Base-by-base conservation (phyloP, 139 green algal genomes). In the Picochlorum sp. region DNA sequence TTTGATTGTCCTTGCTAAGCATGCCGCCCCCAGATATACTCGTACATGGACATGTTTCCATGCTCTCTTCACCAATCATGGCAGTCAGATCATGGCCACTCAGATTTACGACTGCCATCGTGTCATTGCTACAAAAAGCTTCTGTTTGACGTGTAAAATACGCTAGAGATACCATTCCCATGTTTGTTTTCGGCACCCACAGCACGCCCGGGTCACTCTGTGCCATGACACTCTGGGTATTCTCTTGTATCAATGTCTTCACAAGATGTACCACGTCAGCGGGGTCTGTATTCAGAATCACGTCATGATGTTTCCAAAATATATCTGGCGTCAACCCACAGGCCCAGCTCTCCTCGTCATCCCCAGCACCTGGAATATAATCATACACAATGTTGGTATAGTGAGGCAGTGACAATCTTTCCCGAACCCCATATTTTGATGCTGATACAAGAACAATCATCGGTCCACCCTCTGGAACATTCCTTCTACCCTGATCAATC, bases 301-400 rank as follows among this genome's bases (percentile, higher is more conserved):
- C 49, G 21, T 68, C 28, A n/a, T 58, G 16, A 49, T 91, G 68
- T 26, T 46, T 50, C 84, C 84, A 95, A 49, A 96, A 83, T 23
- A 92, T 59, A 1, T 44, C 56, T 0, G 90, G 85, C 0, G 77
- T 92, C 6, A 97, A 81, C 2, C 91, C 91, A 4, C 15, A 15
- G 0, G 89, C 84, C 92, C 92, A 98, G 47, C 70, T 89, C 75
- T 98, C 93, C 78, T 98, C 91, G 58, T 98, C 93, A 68, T 98
- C 93, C 1, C 82, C 93, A 0, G 91, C 93, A 1, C 93, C 92
- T 2, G 86, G 80, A 41, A 94, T 74, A 75, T 96, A 95, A 15
- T 75, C 62, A 61, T 72, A 87, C 21, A 23, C 51, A 11, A 75
- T 21, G 26, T 69, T 32, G 8, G 34, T 9, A 41, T 41, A 41